Evolutionary conservation across 805 yeast genomes (phyloP), one percentile per base, ranked within the genome.

Genomic region (Pichia californica): DNA sequence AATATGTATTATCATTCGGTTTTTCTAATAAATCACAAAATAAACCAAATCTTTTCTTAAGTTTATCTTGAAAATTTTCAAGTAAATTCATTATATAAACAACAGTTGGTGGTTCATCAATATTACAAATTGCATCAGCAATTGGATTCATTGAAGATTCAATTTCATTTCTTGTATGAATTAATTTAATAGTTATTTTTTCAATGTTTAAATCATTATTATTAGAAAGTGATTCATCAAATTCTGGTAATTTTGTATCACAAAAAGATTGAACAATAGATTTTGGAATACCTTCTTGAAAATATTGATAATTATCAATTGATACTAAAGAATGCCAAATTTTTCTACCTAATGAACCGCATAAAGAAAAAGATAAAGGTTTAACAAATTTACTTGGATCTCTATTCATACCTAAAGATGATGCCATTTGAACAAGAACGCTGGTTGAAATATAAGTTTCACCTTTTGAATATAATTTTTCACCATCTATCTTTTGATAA

Each of bases 351-450:
- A 35, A 21, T 11, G 38, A 35, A n/a, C 30, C 30, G 14, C 28
- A 35, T 21, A 8, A 8, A 5, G 29, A 7, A 21, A 6, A 9
- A 10, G 20, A 4, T 7, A 14, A 16, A 9, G 10, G 19, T 7
- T 11, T 14, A 6, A 15, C 29, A 35, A 23, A 35, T n/a, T 35
- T 35, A 7, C 14, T 23, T 7, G 38, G 38, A 25, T 35, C 38
- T 35, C 38, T 35, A 25, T 35, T 35, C 23, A 69, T 4, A 0
- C 88, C 89, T 50, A 81, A 69, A 31, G 81, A 71, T 42, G 75
- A 68, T 0, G 82, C 84, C 83, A 81, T 78, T 52, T 79, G 85
- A 15, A 79, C 61, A 27, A 79, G 64, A 59, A 77, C 69, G 2
- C 81, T 78, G 10, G 73, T 57, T 42, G 74, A 70, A 7, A 77